phyloP scores from a whole-genome alignment of 2,329 filamentous ascomycete species.

The Laburnicola sp. region DNA sequence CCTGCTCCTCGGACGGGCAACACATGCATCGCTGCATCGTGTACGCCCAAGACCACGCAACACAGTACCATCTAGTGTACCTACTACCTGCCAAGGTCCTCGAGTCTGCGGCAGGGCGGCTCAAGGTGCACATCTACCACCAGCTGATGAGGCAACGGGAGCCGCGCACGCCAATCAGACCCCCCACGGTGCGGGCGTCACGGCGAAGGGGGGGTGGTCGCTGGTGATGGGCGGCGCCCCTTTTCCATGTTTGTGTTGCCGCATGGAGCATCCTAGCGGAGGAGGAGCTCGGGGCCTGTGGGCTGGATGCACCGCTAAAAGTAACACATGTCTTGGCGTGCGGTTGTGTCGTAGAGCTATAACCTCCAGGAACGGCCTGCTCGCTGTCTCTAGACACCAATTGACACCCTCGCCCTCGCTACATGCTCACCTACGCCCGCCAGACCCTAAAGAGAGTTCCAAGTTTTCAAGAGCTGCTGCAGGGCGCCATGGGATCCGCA shows the following conservation, averaged over 20 bases:
- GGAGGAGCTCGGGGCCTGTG: not conserved
- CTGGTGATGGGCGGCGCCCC: constrained; percentile 22
- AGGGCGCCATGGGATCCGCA: constrained; percentile 45
- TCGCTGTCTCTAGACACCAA: constrained; percentile 8
- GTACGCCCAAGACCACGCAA: not conserved
- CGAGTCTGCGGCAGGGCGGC: constrained; percentile 1
- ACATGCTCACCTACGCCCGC: constrained; percentile 46
- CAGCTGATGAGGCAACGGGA: constrained; percentile 4
- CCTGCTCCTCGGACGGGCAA: not conserved
- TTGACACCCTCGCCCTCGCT: constrained; percentile 28
- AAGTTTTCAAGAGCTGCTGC: constrained; percentile 47
- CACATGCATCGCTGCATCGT: not conserved
- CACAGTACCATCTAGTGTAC: not conserved
- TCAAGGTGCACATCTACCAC: constrained; percentile 7
- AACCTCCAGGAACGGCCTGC: constrained; percentile 24
- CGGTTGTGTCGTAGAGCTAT: constrained; percentile 31
- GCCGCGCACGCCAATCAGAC: constrained; percentile 24
- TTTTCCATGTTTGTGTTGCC: constrained; percentile 25
- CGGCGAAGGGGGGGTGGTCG: not conserved
- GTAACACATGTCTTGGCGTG: constrained; percentile 1
- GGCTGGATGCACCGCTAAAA: not conserved
- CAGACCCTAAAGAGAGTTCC: constrained; percentile 47
- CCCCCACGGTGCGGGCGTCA: constrained; percentile 20
- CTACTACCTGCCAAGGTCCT: too few relatives aligned
- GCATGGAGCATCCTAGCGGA: constrained; percentile 11